Evolutionary conservation across 75 land plant species (phyloP).

Genomic region (Selaginella tamariscina): DNA sequence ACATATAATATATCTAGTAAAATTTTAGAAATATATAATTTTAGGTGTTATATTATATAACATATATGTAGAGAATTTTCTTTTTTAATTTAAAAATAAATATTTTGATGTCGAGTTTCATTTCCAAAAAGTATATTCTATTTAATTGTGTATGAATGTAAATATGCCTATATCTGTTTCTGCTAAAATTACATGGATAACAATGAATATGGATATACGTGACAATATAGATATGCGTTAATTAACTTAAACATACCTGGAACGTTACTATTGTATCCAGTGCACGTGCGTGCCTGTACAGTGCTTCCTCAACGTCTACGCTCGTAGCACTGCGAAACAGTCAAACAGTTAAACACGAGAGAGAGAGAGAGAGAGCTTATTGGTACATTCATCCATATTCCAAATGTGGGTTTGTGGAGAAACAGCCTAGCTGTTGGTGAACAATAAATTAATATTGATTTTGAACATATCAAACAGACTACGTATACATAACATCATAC

Average conservation of each 20-base stretch:
- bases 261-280: conserved; percentile 87
- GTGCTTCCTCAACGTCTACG: conserved; percentile 91
- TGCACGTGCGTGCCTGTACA: conserved; percentile 66
- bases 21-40: background rate
- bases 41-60: background rate
- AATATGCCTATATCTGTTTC: background rate
- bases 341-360: too few relatives aligned
- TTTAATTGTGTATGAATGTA: background rate
- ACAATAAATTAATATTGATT: background rate
- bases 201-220: conserved; percentile 3
- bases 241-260: conserved; percentile 37
- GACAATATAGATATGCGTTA: background rate
- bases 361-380: conserved; percentile 35
- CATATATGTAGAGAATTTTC: background rate
- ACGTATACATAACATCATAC: conserved; percentile 10
- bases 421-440: conserved; percentile 61
- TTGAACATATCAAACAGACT: background rate
- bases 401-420: conserved; percentile 87
- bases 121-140: background rate
- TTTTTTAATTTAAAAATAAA: background rate
- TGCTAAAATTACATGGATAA: background rate
- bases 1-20: background rate
- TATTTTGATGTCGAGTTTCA: background rate
- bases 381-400: conserved; percentile 98
- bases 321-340: conserved; percentile 89